Evolutionary conservation across 2,329 filamentous ascomycete genomes (phyloP), one percentile per base, ranked within the genome.

Genomic region (Sarocladium strictum): DNA sequence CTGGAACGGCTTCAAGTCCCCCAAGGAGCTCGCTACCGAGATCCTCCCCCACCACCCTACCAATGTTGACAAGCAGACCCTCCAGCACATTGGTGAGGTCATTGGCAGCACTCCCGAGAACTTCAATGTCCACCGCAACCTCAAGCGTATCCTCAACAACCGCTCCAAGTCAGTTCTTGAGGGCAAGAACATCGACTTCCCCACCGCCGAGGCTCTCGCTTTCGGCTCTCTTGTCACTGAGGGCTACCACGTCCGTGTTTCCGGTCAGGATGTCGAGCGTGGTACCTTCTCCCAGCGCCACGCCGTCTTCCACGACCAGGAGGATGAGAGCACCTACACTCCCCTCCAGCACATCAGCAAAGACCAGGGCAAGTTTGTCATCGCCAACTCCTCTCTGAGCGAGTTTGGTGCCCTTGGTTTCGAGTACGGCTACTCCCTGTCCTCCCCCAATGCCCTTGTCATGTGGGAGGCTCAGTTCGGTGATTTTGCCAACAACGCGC

Each of bases 401-500:
- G 78, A 85, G 71, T 82, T 81, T 54, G 79, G 78, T 64, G 88
- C 84, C 58, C 89, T 99, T 58, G 94, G 94, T 54, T 99, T 99
- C 70, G 94, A 99, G 74, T 99, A 99, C 66, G 94, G 94, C 58
- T 99, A 99, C 79, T 99, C 94, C 2, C 77, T 99, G 58, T 96
- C 92, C 26, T 97, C 94, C 27, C 94, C 94, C 56, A 96, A 97
- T 69, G 93, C 94, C 35, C 84, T 99, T 24, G 93, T 99, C 64
- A 96, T 99, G 85, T 99, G 94, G 94, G 94, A 99, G 76, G 94
- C 94, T 35, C 94, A 99, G 74, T 99, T 99, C 67, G 94, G 94
- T 79, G 94, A 99, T 74, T 99, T 99, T 66, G 94, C 94, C 80
- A 99, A 99, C 82, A 99, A 97, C 67, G 93, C 94, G 41, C 94